A percentile compares a stretch with the other conserved stretches of the same genome.
These are phyloP conservation scores for Carex parvula DNA, from an alignment of 176 grass and related monocot species.

Conservation along the genomic window DNA sequence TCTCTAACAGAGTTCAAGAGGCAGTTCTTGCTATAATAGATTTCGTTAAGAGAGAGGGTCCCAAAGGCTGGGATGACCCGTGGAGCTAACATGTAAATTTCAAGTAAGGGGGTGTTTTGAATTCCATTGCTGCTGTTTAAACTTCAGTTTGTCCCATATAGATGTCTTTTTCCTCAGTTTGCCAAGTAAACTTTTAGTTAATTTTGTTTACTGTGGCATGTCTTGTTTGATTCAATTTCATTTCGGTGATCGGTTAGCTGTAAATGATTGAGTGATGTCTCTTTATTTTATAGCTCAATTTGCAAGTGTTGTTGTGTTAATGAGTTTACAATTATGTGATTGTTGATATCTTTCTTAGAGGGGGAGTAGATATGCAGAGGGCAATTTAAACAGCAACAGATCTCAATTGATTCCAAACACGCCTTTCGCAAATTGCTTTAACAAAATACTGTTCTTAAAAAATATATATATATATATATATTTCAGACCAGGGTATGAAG, in stretches of 20 bases:
- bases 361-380: not conserved
- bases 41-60: constrained; percentile 96
- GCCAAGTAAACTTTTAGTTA: not conserved
- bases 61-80: constrained; percentile 97
- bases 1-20: constrained; percentile 92
- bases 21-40: constrained; percentile 85
- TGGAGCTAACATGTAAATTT: constrained; percentile 51
- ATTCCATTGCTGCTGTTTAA: not conserved
- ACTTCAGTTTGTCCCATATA: not conserved
- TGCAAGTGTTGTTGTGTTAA: not conserved
- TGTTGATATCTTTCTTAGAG: not conserved
- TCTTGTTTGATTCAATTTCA: not conserved
- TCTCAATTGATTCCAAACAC: not conserved
- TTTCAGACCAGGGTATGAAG: not conserved
- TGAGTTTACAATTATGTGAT: not conserved
- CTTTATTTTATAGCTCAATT: constrained; percentile 18
- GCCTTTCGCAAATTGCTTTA: not conserved
- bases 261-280: constrained; percentile 11
- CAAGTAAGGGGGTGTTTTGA: not conserved
- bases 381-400: not conserved
- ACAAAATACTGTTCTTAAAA: not conserved
- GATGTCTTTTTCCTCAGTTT: not conserved
- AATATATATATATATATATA: not conserved
- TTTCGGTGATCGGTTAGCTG: not conserved
- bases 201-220: not conserved